Percentiles rank a stretch among this genome's conserved stretches.
These are phyloP conservation scores for Candida parachauliodes DNA, from an alignment of 805 yeast species.

Conservation along the genomic window DNA sequence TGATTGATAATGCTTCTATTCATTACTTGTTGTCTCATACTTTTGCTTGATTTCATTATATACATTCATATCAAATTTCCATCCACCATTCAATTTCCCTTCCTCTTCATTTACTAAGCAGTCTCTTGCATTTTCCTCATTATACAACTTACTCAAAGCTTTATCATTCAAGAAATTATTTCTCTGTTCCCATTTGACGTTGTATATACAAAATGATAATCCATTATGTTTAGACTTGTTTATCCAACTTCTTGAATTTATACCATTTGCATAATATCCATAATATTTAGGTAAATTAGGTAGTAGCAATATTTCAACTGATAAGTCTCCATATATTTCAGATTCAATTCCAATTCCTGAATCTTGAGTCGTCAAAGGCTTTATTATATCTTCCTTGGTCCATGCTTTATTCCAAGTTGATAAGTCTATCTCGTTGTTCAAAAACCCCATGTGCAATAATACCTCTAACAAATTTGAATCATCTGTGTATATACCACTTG, in stretches of 20 bases:
- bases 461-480: conserved; percentile 82
- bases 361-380: conserved; percentile 22
- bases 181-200: conserved; percentile 46
- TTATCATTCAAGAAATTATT: conserved; percentile 27
- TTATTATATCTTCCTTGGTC: conserved; percentile 23
- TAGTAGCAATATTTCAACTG: conserved; percentile 57
- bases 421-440: conserved; percentile 31
- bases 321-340: conserved; percentile 43
- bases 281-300: conserved; percentile 65
- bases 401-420: conserved; percentile 30
- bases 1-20: too few relatives aligned
- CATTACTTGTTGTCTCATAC: too few relatives aligned
- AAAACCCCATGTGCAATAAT: conserved; percentile 70
- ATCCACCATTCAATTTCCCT: conserved; percentile 19
- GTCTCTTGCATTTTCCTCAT: conserved; percentile 24
- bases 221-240: conserved; percentile 64
- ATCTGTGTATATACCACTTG: conserved; percentile 83
- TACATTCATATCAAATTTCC: conserved; percentile 30
- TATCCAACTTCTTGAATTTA: conserved; percentile 75
- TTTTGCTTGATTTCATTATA: conserved; percentile 26
- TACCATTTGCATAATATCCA: conserved; percentile 65
- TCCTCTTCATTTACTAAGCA: conserved; percentile 18
- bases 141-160: conserved; percentile 25
- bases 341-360: conserved; percentile 10
- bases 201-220: conserved; percentile 60